Evolutionary conservation across 179 eudicot genomes (phyloP).

Genomic region (Kewa caespitosa): DNA sequence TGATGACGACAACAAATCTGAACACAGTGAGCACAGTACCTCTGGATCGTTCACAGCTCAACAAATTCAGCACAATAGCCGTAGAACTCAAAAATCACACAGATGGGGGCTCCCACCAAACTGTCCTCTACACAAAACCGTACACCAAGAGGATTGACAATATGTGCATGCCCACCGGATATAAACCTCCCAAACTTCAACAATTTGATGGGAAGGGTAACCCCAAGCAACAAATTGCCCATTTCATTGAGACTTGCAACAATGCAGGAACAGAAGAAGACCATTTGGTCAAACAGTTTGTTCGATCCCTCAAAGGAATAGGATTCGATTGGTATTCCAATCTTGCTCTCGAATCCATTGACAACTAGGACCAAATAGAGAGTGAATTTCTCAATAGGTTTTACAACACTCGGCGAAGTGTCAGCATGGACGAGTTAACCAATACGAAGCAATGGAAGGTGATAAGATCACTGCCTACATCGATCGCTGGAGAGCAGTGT

Average conservation of each 20-base stretch:
- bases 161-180: not conserved
- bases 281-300: not conserved
- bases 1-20: too few species aligned
- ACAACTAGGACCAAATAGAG: not conserved
- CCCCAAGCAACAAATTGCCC: not conserved
- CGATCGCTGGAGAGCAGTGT: not conserved
- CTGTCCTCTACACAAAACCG: not conserved
- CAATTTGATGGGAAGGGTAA: not conserved
- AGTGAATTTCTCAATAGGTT: not conserved
- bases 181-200: not conserved
- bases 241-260: not conserved
- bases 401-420: not conserved
- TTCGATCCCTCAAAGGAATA: not conserved
- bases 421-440: not conserved
- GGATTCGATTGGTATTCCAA: not conserved
- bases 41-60: too few species aligned
- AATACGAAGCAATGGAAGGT: not conserved
- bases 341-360: not conserved
- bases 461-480: not conserved
- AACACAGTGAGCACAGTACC: too few species aligned
- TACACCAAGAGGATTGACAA: not conserved
- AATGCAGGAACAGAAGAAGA: not conserved
- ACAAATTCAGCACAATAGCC: too few species aligned
- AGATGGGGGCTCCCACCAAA: not conserved
- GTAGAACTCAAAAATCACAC: too few species aligned